Conservation (phyloP, 208 protist species). For the Willaertia magna region DNA sequence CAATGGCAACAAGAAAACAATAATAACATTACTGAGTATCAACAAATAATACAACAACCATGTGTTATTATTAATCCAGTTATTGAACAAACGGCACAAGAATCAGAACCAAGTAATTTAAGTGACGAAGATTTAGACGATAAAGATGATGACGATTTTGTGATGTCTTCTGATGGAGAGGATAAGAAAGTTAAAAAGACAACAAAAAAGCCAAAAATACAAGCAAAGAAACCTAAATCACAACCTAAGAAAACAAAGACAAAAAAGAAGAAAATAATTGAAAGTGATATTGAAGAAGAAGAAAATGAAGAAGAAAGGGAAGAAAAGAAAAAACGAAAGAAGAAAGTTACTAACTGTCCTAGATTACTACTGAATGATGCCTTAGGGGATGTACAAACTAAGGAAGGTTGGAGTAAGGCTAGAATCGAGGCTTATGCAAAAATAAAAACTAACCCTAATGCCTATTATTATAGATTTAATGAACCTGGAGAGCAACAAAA, state of each 20-base stretch:
- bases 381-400: neutral
- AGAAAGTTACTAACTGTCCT: neutral
- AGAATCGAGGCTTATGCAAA: neutral
- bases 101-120: neutral
- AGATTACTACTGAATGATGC: neutral
- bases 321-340: neutral
- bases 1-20: neutral
- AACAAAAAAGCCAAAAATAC: neutral
- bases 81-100: too few relatives aligned
- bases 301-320: neutral
- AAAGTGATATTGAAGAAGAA: neutral
- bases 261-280: neutral
- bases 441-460: neutral
- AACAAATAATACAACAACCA: neutral
- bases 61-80: too few relatives aligned
- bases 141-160: constrained; percentile 1
- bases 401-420: neutral
- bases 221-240: neutral
- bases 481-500: neutral
- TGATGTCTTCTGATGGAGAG: neutral
- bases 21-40: neutral
- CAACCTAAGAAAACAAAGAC: neutral
- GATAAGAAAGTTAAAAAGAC: neutral
- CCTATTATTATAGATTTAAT: constrained; percentile 11
- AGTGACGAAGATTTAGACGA: neutral